Evolutionary conservation across 2,329 filamentous ascomycete species (phyloP).

Genomic region (Pseudogymnoascus sp.): DNA sequence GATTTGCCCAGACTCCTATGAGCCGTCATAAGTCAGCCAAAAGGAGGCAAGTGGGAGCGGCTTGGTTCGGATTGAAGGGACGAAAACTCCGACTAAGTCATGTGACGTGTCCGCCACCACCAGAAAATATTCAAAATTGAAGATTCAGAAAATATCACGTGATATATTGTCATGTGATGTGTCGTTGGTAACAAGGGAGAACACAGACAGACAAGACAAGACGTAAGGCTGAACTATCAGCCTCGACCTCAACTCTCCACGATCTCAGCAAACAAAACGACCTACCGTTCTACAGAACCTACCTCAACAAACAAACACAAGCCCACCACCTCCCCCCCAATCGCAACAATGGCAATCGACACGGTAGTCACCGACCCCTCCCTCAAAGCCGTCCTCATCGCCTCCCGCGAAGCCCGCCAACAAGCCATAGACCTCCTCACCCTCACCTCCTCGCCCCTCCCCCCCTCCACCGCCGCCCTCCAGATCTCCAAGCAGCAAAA

Average conservation of each 20-base stretch:
- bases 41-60: not conserved
- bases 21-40: not conserved
- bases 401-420: conserved; percentile 64
- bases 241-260: conserved; percentile 4
- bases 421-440: conserved; percentile 63
- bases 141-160: not conserved
- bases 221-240: conserved; percentile 5
- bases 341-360: conserved; percentile 44
- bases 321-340: not conserved
- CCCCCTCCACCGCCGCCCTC: conserved; percentile 43
- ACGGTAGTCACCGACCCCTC: conserved; percentile 56
- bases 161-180: not conserved
- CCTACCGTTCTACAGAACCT: not conserved
- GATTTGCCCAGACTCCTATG: not conserved
- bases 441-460: conserved; percentile 48
- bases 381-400: conserved; percentile 61
- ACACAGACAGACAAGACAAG: not conserved
- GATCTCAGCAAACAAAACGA: conserved; percentile 1
- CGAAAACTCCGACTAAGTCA: not conserved
- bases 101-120: not conserved
- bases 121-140: not conserved
- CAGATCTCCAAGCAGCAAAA: conserved; percentile 72
- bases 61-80: not conserved
- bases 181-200: not conserved
- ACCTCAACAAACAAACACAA: not conserved